A percentile compares a stretch with the other conserved stretches of the same genome.
Evolutionary conservation across 805 yeast genomes (phyloP).

Genomic region (Yarrowia sp.): DNA sequence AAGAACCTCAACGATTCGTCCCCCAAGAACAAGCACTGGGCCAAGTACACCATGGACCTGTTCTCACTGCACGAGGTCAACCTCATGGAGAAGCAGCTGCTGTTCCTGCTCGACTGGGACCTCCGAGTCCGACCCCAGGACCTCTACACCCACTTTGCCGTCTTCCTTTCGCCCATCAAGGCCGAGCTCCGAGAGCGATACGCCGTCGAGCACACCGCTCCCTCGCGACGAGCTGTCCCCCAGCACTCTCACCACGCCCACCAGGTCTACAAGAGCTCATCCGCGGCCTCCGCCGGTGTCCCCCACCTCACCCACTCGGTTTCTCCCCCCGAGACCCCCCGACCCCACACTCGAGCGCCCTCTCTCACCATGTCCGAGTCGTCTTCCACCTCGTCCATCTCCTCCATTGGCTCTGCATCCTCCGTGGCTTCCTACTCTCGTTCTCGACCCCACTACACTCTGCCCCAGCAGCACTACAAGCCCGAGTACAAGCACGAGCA

Average conservation of each 20-base stretch:
- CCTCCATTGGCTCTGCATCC: conserved; percentile 10
- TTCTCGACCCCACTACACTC: conserved; percentile 19
- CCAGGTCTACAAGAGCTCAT: not conserved
- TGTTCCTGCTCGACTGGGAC: conserved; percentile 82
- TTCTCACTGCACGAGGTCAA: conserved; percentile 76
- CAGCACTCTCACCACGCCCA: not conserved
- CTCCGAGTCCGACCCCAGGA: conserved; percentile 69
- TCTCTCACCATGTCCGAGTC: conserved; percentile 24
- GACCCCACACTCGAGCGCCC: conserved; percentile 22
- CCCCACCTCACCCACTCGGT: conserved; percentile 2
- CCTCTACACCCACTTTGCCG: conserved; percentile 63
- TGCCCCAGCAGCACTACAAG: conserved; percentile 14
- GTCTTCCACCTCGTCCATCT: conserved; percentile 13
- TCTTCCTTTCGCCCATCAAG: conserved; percentile 75
- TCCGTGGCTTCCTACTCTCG: conserved; percentile 14
- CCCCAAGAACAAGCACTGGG: conserved; percentile 96
- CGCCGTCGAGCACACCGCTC: conserved; percentile 24
- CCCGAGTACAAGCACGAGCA: conserved; percentile 10
- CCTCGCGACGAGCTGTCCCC: conserved; percentile 11
- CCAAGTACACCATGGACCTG: conserved; percentile 84
- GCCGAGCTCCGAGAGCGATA: conserved; percentile 40
- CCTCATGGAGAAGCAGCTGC: conserved; percentile 84
- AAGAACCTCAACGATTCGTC: conserved; percentile 89
- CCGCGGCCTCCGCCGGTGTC: not conserved
- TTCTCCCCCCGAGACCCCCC: conserved; percentile 22